Conservation (phyloP, 164 flowering plant species). For the Aristolochia contorta region DNA sequence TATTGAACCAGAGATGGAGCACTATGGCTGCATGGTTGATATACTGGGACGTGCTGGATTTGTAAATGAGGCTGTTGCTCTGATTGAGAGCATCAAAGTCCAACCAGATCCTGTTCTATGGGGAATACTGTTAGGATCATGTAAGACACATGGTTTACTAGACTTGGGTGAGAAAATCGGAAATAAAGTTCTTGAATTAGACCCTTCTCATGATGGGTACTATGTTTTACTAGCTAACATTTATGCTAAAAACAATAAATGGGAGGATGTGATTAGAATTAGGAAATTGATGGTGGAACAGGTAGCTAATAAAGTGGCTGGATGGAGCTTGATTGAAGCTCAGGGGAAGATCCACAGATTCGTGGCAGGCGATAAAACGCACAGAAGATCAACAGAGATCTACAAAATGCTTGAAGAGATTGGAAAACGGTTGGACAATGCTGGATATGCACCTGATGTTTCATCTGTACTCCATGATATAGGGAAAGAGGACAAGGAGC, state of each 20-base stretch:
- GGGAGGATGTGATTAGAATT: constrained; percentile 50
- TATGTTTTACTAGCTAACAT: constrained; percentile 44
- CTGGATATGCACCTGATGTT: constrained; percentile 44
- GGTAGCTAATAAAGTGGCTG: constrained; percentile 53
- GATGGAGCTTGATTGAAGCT: constrained; percentile 51
- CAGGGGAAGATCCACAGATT: constrained; percentile 44
- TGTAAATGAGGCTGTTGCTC: constrained; percentile 30
- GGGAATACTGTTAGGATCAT: constrained; percentile 41
- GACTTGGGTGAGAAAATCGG: constrained; percentile 42
- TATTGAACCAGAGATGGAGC: constrained; percentile 45
- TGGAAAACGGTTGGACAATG: constrained; percentile 19
- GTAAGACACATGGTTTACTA: constrained; percentile 31
- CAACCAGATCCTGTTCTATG: constrained; percentile 39
- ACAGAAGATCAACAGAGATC: constrained; percentile 38
- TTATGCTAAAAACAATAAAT: constrained; percentile 40
- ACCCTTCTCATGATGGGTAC: constrained; percentile 36
- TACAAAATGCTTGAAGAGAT: constrained; percentile 45
- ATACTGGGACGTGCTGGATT: constrained; percentile 45
- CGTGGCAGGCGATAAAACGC: constrained; percentile 49
- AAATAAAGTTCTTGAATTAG: constrained; percentile 26
- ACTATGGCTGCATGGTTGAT: constrained; percentile 55
- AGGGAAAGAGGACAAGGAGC: constrained; percentile 47
- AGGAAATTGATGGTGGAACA: constrained; percentile 58
- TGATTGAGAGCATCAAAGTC: constrained; percentile 27
- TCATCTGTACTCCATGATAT: constrained; percentile 38